A percentile compares a stretch with the other conserved stretches of the same genome.
Evolutionary conservation across 805 yeast species (phyloP).

Genomic region (Zygosaccharomyces bailii): DNA sequence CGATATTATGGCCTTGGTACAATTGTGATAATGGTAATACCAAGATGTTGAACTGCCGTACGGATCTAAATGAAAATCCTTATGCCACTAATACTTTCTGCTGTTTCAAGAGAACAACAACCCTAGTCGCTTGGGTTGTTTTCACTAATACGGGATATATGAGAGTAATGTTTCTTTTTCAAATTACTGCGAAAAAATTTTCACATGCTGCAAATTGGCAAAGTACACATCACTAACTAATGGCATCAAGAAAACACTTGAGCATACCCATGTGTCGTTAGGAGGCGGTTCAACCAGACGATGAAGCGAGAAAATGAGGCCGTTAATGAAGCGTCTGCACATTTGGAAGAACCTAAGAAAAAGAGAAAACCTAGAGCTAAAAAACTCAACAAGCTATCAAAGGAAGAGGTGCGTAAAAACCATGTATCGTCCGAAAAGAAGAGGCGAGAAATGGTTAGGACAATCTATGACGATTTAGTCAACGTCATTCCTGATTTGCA

Average conservation of each 20-base stretch:
- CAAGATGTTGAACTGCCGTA: no score
- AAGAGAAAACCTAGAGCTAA: constrained; percentile 18
- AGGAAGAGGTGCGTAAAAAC: constrained; percentile 49
- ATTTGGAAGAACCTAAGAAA: constrained; percentile 13
- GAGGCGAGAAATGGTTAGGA: constrained; percentile 78
- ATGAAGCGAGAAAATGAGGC: not conserved
- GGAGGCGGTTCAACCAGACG: not conserved
- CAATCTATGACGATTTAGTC: constrained; percentile 75
- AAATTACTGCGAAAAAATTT: not conserved
- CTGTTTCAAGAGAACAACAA: no score
- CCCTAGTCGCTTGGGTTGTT: no score
- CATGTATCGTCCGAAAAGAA: constrained; percentile 86
- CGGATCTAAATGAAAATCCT: no score
- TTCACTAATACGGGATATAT: not conserved
- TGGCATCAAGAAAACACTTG: not conserved
- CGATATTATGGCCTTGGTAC: no score
- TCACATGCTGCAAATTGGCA: not conserved
- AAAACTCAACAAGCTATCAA: constrained; percentile 26
- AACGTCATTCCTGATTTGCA: constrained; percentile 69
- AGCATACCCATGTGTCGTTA: not conserved
- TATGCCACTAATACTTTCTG: no score
- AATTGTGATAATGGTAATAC: no score
- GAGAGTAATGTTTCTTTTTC: not conserved
- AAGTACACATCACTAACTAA: not conserved
- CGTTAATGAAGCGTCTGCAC: not conserved